These are phyloP conservation scores for Malus asiatica DNA, from an alignment of 306 rosid species.

Conservation along the genomic window DNA sequence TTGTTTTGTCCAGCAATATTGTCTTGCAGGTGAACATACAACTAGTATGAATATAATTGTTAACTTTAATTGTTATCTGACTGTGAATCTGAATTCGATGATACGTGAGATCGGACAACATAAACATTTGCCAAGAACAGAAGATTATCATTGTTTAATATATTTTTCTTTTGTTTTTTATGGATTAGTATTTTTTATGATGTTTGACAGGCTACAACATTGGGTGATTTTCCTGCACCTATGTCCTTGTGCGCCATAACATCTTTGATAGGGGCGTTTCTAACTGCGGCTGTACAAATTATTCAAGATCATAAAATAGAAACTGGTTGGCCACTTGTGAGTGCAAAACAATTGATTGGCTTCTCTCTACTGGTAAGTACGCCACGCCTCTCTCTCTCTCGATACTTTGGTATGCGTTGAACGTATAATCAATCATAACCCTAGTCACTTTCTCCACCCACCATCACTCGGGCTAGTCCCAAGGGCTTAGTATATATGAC, in stretches of 20 bases:
- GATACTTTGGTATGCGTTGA: not conserved
- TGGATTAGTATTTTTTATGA: not conserved
- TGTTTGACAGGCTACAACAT: constrained; percentile 45
- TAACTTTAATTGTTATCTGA: not conserved
- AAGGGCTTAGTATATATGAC: not conserved
- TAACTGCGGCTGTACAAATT: constrained; percentile 38
- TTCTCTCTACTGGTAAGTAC: constrained; percentile 48
- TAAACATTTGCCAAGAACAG: not conserved
- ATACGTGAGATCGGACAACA: not conserved
- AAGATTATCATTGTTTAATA: not conserved
- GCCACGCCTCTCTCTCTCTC: not conserved
- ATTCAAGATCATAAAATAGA: constrained; percentile 29
- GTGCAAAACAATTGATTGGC: constrained; percentile 32
- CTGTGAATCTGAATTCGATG: not conserved
- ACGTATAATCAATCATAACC: not conserved
- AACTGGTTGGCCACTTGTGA: constrained; percentile 32
- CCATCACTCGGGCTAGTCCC: too few relatives aligned
- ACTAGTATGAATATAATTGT: not conserved
- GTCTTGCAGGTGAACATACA: constrained; percentile 56
- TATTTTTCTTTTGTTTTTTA: not conserved
- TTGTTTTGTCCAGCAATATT: constrained; percentile 47
- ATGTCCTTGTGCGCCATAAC: constrained; percentile 59
- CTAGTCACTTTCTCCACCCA: not conserved
- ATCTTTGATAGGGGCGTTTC: constrained; percentile 51
- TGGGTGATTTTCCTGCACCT: constrained; percentile 77